A percentile compares a stretch with the other conserved stretches of the same genome.
Conservation (phyloP, 371 early-diverging fungal genomes). For the Catenaria anguillulae region DNA sequence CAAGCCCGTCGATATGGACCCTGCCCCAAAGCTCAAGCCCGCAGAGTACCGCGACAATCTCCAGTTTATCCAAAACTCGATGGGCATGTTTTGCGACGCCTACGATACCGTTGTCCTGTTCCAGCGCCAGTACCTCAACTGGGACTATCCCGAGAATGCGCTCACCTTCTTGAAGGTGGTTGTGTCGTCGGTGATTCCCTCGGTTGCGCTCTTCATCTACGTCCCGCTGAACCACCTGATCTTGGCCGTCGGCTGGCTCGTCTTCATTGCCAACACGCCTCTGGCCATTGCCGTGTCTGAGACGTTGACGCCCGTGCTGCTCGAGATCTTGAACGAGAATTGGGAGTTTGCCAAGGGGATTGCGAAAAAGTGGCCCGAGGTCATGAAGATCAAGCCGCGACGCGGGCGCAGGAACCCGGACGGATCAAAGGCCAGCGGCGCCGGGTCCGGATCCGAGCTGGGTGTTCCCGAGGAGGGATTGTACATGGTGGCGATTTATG, state of each 20-base stretch:
- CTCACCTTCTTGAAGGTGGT: not conserved
- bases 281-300: constrained; percentile 1
- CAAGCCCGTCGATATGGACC: not conserved
- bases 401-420: not conserved
- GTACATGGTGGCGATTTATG: constrained; percentile 4
- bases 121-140: not conserved
- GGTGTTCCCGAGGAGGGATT: not conserved
- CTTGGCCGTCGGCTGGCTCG: not conserved
- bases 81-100: constrained; percentile 22
- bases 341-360: constrained; percentile 2
- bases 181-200: not conserved
- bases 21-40: not conserved
- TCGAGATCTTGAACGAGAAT: not conserved
- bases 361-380: constrained; percentile 2
- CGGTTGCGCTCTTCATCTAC: not conserved
- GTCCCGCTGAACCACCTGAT: constrained; percentile 4
- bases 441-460: not conserved
- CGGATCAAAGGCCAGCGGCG: not conserved
- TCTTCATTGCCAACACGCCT: constrained; percentile 2
- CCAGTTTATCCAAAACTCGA: constrained; percentile 35
- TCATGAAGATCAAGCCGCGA: constrained; percentile 2
- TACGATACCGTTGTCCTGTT: constrained; percentile 13
- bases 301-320: constrained; percentile 1
- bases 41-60: constrained; percentile 10
- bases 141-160: constrained; percentile 3